Evolutionary conservation across 129 eudicot species (phyloP).

Genomic region (Rutidosis leptorrhynchoides): DNA sequence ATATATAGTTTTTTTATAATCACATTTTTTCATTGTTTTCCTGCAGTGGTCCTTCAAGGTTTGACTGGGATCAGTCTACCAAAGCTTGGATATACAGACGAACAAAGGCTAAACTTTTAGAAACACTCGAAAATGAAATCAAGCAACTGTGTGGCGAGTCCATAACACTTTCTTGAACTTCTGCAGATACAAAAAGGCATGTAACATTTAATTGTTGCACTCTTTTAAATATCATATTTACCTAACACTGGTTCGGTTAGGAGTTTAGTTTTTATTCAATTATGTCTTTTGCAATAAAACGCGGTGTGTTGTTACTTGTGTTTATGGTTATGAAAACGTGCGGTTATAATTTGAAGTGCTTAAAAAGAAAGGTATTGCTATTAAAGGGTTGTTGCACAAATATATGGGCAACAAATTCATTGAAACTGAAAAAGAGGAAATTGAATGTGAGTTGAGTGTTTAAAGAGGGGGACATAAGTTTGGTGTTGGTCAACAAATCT

Average conservation of each 20-base stretch:
- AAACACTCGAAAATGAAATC: conserved; percentile 62
- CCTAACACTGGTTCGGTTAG: not conserved
- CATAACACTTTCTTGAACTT: conserved; percentile 50
- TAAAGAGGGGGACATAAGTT: conserved; percentile 15
- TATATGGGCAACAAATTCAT: not conserved
- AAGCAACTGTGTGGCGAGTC: conserved; percentile 71
- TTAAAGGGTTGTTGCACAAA: not conserved
- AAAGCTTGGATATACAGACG: conserved; percentile 87
- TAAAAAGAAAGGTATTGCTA: not conserved
- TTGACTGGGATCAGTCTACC: conserved; percentile 78
- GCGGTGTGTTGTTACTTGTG: not conserved
- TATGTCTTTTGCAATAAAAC: conserved; percentile 7
- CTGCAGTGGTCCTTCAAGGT: conserved; percentile 96
- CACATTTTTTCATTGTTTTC: conserved; percentile 11
- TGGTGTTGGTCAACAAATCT: conserved; percentile 11
- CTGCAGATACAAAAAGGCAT: not conserved
- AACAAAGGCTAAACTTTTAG: conserved; percentile 54
- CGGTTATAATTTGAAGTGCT: not conserved
- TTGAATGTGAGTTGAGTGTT: conserved; percentile 9
- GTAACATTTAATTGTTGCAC: conserved; percentile 2
- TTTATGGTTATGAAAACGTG: not conserved
- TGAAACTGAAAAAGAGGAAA: not conserved
- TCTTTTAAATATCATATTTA: conserved; percentile 9
- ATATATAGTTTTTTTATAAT: not conserved
- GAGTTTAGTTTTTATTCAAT: not conserved